Percentiles rank a stretch among this genome's conserved stretches.
phyloP scores from a whole-genome alignment of 495 filamentous ascomycete species.

The Choiromyces venosus region DNA sequence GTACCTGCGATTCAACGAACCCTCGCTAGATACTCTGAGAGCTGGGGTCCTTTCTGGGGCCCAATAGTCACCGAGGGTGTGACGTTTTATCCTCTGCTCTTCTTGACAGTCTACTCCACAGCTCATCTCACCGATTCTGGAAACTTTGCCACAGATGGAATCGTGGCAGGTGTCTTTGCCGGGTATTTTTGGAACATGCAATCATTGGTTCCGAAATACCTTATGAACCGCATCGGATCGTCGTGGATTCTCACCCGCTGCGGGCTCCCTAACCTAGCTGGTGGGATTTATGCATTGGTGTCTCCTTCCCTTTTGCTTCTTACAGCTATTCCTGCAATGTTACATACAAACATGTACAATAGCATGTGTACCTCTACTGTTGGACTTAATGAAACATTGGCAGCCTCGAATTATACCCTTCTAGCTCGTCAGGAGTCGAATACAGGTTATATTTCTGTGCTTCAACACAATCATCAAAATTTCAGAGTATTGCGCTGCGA shows the following conservation, averaged over 20 bases:
- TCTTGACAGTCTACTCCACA: constrained; percentile 60
- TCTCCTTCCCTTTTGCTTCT: constrained; percentile 63
- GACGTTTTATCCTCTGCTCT: constrained; percentile 67
- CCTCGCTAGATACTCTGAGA: constrained; percentile 58
- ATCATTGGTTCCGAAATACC: constrained; percentile 47
- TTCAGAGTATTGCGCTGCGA: constrained; percentile 88
- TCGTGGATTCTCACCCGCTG: constrained; percentile 61
- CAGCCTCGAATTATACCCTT: constrained; percentile 54
- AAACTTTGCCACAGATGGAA: constrained; percentile 22
- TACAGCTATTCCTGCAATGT: constrained; percentile 40
- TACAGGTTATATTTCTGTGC: constrained; percentile 87
- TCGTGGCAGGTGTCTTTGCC: constrained; percentile 49
- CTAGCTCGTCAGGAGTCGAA: constrained; percentile 74
- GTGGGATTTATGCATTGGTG: constrained; percentile 56
- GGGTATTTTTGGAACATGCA: constrained; percentile 59
- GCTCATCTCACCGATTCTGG: constrained; percentile 40
- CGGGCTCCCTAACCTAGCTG: constrained; percentile 64
- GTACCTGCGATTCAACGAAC: constrained; percentile 66
- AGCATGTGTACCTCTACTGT: constrained; percentile 57
- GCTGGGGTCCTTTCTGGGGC: constrained; percentile 62
- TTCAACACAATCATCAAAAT: constrained; percentile 63
- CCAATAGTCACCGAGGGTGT: constrained; percentile 67
- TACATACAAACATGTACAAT: constrained; percentile 66
- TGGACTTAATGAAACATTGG: constrained; percentile 60
- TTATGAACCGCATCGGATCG: constrained; percentile 56